phyloP scores from a whole-genome alignment of 2,329 filamentous ascomycete species.

The Trichoderma koningii region DNA sequence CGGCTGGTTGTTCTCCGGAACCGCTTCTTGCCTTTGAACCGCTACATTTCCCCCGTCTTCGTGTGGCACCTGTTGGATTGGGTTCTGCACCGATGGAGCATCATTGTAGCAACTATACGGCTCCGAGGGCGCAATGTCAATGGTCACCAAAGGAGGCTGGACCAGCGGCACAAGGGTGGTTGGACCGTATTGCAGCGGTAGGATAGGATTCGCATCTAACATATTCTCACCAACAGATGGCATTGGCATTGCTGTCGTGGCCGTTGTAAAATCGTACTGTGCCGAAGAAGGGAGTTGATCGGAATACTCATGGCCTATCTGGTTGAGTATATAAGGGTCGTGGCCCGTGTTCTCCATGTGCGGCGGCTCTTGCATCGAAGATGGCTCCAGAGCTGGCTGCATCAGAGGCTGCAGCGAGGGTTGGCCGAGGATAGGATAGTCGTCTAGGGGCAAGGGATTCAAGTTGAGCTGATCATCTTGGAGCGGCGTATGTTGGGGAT shows the following conservation, averaged over 20 bases:
- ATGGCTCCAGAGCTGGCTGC: background rate
- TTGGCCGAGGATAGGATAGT: constrained; percentile 6
- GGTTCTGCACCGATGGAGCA: constrained; percentile 24
- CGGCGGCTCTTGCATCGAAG: background rate
- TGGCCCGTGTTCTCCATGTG: background rate
- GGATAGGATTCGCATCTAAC: background rate
- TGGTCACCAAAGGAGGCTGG: constrained; percentile 8
- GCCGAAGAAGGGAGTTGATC: constrained; percentile 10
- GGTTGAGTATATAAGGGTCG: background rate
- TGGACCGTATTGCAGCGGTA: constrained; percentile 3
- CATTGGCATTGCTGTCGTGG: background rate
- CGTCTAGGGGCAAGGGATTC: constrained; percentile 2
- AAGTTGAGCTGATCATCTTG: background rate
- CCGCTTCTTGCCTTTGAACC: constrained; percentile 34
- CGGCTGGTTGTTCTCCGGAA: constrained; percentile 35
- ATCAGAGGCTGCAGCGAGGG: constrained; percentile 7
- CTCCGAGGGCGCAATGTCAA: constrained; percentile 11
- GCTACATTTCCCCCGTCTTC: constrained; percentile 31
- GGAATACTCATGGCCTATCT: background rate
- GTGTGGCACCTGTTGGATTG: constrained; percentile 16
- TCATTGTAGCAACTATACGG: constrained; percentile 30
- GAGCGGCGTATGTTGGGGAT: background rate
- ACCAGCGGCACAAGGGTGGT: background rate
- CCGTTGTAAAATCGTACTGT: background rate
- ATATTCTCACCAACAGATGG: background rate